Base-by-base conservation (phyloP, 1,284 basidiomycete species). In the Inonotus hispidus region DNA sequence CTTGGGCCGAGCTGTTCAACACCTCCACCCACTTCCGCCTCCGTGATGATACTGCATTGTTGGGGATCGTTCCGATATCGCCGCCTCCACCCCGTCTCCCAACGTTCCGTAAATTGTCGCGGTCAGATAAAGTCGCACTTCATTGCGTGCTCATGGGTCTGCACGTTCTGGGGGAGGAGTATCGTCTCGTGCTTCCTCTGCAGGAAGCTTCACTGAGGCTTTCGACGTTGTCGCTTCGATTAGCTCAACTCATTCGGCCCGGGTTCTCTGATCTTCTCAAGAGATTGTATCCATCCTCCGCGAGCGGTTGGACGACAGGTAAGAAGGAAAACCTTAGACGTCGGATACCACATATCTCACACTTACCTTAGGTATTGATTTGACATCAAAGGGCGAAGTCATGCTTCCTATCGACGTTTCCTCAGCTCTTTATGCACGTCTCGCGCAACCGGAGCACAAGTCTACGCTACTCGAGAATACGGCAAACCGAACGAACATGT, bases 201-300 rank as follows among this genome's bases (percentile, higher is more conserved):
- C 81, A 85, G 57, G 70, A 77, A 25, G 78, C 81, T 1, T 72
- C 94, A n/a, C 63, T 78, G n/a, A 74, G 74, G 27, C 73, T 95
- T 7, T 86, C 80, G 0, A 80, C 82, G 0, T 66, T 93, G 10
- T 79, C 95, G 6, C 83, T 85, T 61, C 77, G 79, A 1, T 72
- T 95, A n/a, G 88, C 90, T 1, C 68, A 78, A 7, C 72, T 83
- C 13, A 81, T 90, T 4, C 80, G 88, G 27, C 81, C 82, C 0
- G 90, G 92, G 68, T 97, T 93, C 91, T 81, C 83, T 1, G 93
- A 96, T 71, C 94, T 93, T 69, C 93, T 92, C 90, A 86, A 86
- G 65, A 80, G 92, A 6, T 73, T 92, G 29, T 82, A 84, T 67
- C 90, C 92, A 0, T 77, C 80, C 50, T 78, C 79, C 21, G 72